Percentiles rank a stretch among this genome's conserved stretches.
phyloP scores from a whole-genome alignment of 2,329 filamentous ascomycete genomes.

The Aspergillus sergii region DNA sequence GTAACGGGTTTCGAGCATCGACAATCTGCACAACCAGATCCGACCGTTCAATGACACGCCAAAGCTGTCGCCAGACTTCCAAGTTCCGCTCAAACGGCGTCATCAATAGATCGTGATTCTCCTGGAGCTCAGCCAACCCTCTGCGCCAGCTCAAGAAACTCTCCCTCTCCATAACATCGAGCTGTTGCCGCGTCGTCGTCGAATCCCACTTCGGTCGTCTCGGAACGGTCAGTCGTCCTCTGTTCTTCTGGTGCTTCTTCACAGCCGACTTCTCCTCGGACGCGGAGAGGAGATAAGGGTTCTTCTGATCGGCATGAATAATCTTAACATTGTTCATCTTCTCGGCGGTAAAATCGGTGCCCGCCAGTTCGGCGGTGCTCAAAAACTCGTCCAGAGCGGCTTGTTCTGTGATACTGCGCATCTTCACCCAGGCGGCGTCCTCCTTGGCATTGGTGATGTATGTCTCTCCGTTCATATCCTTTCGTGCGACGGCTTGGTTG shows the following conservation, averaged over 20 bases:
- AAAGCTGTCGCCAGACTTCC: conserved; percentile 96
- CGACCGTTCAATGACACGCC: conserved; percentile 96
- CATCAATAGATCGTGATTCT: conserved; percentile 92
- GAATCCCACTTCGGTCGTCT: conserved; percentile 87
- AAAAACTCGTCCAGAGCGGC: conserved; percentile 95
- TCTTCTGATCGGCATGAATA: conserved; percentile 93
- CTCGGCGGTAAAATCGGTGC: conserved; percentile 97
- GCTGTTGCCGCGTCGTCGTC: conserved; percentile 76
- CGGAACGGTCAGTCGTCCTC: conserved; percentile 79
- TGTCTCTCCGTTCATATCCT: conserved; percentile 75
- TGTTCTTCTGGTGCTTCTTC: conserved; percentile 82
- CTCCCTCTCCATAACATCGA: conserved; percentile 78
- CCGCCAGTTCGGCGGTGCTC: conserved; percentile 92
- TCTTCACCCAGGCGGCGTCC: conserved; percentile 97
- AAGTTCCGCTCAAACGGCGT: conserved; percentile 97
- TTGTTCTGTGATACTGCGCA: conserved; percentile 98
- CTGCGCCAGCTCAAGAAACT: conserved; percentile 85
- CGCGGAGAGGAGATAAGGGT: conserved; percentile 86
- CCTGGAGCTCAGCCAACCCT: conserved; percentile 87
- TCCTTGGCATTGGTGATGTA: conserved; percentile 90
- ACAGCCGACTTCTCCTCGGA: conserved; percentile 78
- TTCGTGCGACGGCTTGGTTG: conserved; percentile 68
- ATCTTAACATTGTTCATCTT: conserved; percentile 99
- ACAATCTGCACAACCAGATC: conserved; percentile 98
- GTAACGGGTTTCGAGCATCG: conserved; percentile 88